These are phyloP conservation scores for Leishmania mexicana DNA, from an alignment of 208 protist genomes.

Conservation along the genomic window DNA sequence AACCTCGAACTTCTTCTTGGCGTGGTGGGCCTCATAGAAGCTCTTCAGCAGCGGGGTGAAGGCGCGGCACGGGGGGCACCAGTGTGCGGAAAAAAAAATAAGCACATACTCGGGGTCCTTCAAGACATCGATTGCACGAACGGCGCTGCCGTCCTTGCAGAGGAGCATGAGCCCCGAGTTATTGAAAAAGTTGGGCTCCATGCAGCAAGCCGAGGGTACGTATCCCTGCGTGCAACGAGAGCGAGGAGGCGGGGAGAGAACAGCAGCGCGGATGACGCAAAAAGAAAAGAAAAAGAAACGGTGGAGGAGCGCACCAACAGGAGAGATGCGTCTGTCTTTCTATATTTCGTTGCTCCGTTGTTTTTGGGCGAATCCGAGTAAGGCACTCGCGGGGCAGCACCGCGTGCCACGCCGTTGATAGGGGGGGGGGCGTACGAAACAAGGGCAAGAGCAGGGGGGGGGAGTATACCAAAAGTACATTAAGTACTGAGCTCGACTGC, in stretches of 20 bases:
- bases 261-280: background rate
- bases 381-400: background rate
- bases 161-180: slow-evolving; percentile 35
- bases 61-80: slow-evolving; percentile 73
- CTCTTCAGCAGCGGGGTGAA: slow-evolving; percentile 74
- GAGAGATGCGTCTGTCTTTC: background rate
- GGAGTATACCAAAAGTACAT: background rate
- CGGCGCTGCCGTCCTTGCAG: slow-evolving; percentile 42
- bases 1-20: slow-evolving; percentile 64
- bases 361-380: background rate
- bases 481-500: background rate
- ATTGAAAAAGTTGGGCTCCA: slow-evolving; percentile 17
- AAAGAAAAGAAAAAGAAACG: background rate
- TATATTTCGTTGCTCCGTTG: background rate
- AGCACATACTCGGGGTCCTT: slow-evolving; percentile 49
- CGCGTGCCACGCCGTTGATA: background rate
- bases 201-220: background rate
- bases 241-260: background rate
- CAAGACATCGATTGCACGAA: slow-evolving; percentile 23
- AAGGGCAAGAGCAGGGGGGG: background rate
- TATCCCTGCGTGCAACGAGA: background rate
- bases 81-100: slow-evolving; percentile 86
- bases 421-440: background rate
- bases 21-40: slow-evolving; percentile 36
- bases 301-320: background rate